These are phyloP conservation scores for Elongisporangium anandrum DNA, from an alignment of 352 stramenopile genomes.

Conservation along the genomic window DNA sequence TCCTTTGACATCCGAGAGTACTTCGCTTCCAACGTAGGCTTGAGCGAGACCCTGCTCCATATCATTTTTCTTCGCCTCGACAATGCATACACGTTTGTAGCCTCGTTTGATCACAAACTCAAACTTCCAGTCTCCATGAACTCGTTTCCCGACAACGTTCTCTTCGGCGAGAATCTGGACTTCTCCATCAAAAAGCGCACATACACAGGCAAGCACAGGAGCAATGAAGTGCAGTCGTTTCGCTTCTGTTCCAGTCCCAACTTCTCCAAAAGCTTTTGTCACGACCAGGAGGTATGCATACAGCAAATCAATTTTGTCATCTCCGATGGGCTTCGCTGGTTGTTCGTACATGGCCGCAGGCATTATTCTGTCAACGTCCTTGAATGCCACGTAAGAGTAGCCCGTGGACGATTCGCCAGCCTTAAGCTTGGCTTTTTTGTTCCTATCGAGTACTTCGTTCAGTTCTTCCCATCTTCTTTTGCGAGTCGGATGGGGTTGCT, in stretches of 20 bases:
- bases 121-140: constrained; percentile 17
- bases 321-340: constrained; percentile 11
- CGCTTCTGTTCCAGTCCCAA: constrained; percentile 9
- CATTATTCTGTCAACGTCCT: constrained; percentile 12
- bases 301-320: constrained; percentile 14
- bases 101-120: constrained; percentile 21
- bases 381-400: constrained; percentile 18
- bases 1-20: constrained; percentile 22
- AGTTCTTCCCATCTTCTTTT: constrained; percentile 17
- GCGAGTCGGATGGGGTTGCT: not conserved
- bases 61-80: constrained; percentile 20
- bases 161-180: constrained; percentile 17
- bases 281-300: constrained; percentile 16
- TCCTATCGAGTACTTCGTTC: constrained; percentile 13
- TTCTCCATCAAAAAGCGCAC: constrained; percentile 16
- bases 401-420: constrained; percentile 6
- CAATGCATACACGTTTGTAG: constrained; percentile 18
- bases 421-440: constrained; percentile 16
- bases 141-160: constrained; percentile 18
- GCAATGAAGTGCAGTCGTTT: constrained; percentile 19
- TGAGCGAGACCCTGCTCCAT: constrained; percentile 18
- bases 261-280: constrained; percentile 12
- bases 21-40: constrained; percentile 21
- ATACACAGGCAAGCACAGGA: constrained; percentile 18
- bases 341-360: constrained; percentile 8